Percentiles rank a stretch among this genome's conserved stretches.
phyloP scores from a whole-genome alignment of 192 early-diverging fungal genomes.

The Backusella sp. region DNA sequence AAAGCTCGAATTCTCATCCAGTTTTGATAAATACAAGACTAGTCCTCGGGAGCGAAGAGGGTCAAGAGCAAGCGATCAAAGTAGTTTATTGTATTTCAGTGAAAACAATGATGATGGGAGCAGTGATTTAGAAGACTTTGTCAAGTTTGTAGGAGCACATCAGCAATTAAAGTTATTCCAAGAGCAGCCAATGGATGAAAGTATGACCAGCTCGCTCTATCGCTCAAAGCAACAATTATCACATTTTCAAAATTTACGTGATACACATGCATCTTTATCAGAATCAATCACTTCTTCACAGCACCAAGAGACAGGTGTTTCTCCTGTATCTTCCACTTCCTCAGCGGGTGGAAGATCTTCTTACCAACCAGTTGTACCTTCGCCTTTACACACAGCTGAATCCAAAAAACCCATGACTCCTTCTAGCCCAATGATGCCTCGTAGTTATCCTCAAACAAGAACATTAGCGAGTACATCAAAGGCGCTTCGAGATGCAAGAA shows the following conservation, averaged over 20 bases:
- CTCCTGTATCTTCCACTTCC: slow-evolving; percentile 7
- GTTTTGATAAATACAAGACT: slow-evolving; percentile 30
- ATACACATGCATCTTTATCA: slow-evolving; percentile 28
- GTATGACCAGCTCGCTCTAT: slow-evolving; percentile 5
- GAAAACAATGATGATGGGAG: slow-evolving; percentile 23
- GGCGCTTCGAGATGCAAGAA: background rate
- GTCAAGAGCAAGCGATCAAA: slow-evolving; percentile 26
- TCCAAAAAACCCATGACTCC: background rate
- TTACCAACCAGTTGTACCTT: slow-evolving; percentile 8
- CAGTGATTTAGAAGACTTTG: slow-evolving; percentile 61
- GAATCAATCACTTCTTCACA: slow-evolving; percentile 26
- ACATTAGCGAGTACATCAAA: background rate
- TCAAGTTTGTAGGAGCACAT: slow-evolving; percentile 56
- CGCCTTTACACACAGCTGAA: slow-evolving; percentile 4
- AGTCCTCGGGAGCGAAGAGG: slow-evolving; percentile 15
- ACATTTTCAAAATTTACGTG: slow-evolving; percentile 29
- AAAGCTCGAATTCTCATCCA: slow-evolving; percentile 13
- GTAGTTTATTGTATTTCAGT: background rate
- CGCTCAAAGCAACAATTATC: slow-evolving; percentile 21
- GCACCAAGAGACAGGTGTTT: background rate
- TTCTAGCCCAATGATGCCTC: slow-evolving; percentile 3
- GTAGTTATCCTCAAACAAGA: slow-evolving; percentile 7
- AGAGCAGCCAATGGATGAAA: background rate
- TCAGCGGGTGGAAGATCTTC: slow-evolving; percentile 1
- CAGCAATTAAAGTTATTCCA: slow-evolving; percentile 54